Evolutionary conservation across 192 early-diverging fungal species (phyloP), one percentile per base, ranked within the genome.

Genomic region (Backusella mclennaniae): DNA sequence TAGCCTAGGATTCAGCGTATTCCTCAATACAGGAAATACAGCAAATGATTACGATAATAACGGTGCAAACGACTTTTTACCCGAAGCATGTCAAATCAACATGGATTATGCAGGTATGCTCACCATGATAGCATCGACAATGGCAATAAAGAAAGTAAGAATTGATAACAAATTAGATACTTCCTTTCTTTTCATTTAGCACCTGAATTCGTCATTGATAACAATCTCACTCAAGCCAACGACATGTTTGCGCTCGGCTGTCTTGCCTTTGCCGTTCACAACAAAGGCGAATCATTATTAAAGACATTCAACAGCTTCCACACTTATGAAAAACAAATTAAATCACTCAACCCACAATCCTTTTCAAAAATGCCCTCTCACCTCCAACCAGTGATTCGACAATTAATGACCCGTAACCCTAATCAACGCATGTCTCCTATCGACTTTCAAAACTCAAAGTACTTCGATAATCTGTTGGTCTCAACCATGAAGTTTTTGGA

Each of bases 171-270:
- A 63, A 63, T 63, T 63, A 23, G 56, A 63, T n/a, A 29, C 2
- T 4, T 21, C 8, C 11, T 26, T 69, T 4, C 8, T 35, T 39
- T 23, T 41, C 33, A 33, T 33, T 46, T 71, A 87, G 94, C 94
- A 6, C 93, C 93, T 4, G 93, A 95, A 68, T 89, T 81, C 42
- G 85, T 91, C 5, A 69, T 93, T 66, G 90, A 93, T n/a, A 86
- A 88, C 1, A 73, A 78, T 12, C 72, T 89, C 21, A 67, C 71
- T 1, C 77, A 85, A 4, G 84, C 89, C 21, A 89, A 90, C 73
- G 94, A 95, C 74, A 87, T 94, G 82, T 96, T 94, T 77, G 83
- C 94, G 11, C 85, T 96, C 6, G 95, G 92, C 0, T 96, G 94
- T 74, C 77, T 96, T 41, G 91, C 91, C 8, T 90, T 87, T 56